Evolutionary conservation across 1,284 basidiomycete species (phyloP), one percentile per base, ranked within the genome.

Genomic region (Trichosporon faecale): DNA sequence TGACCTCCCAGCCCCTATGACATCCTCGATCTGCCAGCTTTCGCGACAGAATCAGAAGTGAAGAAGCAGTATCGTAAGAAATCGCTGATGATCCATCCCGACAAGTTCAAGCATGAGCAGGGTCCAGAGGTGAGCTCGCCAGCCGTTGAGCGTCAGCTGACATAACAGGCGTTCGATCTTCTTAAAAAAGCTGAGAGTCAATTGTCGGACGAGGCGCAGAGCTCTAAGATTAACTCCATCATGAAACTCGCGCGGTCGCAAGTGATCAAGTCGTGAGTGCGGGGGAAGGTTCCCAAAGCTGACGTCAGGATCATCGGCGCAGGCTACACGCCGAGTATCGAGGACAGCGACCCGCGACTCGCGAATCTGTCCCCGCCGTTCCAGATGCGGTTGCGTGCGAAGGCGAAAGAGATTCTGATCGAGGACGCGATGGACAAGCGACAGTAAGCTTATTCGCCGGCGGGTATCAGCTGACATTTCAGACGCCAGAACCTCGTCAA

Each of bases 61-160:
- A 86, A 86, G 75, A 85, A 85, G 76, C 82, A 84, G 66, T 88
- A 86, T 74, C 82, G 87, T 69, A 86, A 85, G 77, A 87, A 86
- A 76, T 86, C 85, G 18, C 80, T 88, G 70, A 76, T 87, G 77
- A 87, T 88, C 66, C 87, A 88, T 75, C 87, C 87, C 16, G 87
- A 88, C 78, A 88, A 87, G 80, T 86, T 86, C 75, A 84, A 87
- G 77, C 85, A 87, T 77, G 85, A 85, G 40, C 74, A 85, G n/a
- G 87, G 86, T 35, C 73, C 79, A 23, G 82, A 84, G 78, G 84
- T 84, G 75, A 73, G 83, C 77, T 4, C 3, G 16, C 4, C 16
- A 12, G 1, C 14, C 3, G 12, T 1, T 12, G 18, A 6, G 5
- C 11, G 4, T 1, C 3, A 4, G 11, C 66, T 66, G 52, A 68